Evolutionary conservation across 2,329 filamentous ascomycete genomes (phyloP), one percentile per base, ranked within the genome.

Genomic region (Paracoccidioides lutzii): DNA sequence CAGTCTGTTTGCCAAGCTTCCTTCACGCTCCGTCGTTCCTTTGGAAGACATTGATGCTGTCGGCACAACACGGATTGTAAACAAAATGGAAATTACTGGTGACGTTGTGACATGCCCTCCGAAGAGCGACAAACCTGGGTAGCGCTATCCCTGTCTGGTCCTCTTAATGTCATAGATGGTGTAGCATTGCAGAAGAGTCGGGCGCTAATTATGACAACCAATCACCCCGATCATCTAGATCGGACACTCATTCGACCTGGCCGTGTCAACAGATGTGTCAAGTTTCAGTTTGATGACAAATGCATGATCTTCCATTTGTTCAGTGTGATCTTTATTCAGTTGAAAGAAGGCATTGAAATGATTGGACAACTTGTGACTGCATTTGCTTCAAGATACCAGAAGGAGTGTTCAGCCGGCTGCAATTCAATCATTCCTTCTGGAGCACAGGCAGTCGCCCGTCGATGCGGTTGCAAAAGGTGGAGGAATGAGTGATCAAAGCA

Each of bases 1-100:
- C 28, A 84, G 85, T 62, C 78, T 94, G 42, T 77, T 94, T 57
- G 84, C 85, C 22, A 87, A 88, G 65, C 76, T 93, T 48, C 88
- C 88, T 0, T 80, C 82, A 55, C 78, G 86, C 54, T 90, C 84
- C 28, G 77, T 94, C 12, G 77, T 93, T 15, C 72, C 94, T 46
- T 73, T 94, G 10, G 89, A 95, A 70, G 89, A 95, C 64, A 85
- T 88, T 0, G 89, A 94, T 66, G 87, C 88, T 2, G 88, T 88
- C 0, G 51, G 58, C 30, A 42, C 59, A 33, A 55, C 55, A 58
- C 10, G 22, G 30, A 22, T 22, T 32, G 32, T 9, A 48, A 22
- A 48, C 45, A 32, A 48, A 35, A 48, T 14, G 14, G 45, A 48
- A 48, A 48, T 28, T 35, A 28, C 45, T 32, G 32, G 14, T 22